Evolutionary conservation across 208 protist genomes (phyloP), one percentile per base, ranked within the genome.

Genomic region (Trypanosoma theileri): DNA sequence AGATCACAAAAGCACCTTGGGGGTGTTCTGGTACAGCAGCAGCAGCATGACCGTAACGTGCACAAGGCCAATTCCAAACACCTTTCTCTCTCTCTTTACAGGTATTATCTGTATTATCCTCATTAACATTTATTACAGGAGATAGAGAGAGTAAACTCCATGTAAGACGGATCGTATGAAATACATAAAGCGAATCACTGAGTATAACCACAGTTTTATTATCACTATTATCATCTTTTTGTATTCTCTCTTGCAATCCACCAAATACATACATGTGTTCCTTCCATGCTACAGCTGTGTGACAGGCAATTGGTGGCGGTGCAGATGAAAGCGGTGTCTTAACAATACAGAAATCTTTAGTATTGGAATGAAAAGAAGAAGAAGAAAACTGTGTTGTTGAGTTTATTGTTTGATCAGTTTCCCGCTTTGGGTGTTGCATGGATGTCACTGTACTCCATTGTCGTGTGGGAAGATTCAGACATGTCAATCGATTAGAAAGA

Each of bases 1-100:
- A 67, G 44, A 69, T 53, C 17, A 69, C 3, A 55, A 71, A 59
- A 19, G 60, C 59, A 21, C 66, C 66, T 9, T 77, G 31, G 19
- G 58, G 21, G 59, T 75, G 46, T 35, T 61, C 65, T 8, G 82
- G 80, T 26, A 88, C 71, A 19, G 40, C 66, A 19, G 77, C 59
- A 16, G 79, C 69, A 26, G 74, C 61, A 51, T 91, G 85, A 4
- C 77, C 85, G 57, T 85, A 91, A 4, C 85, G 81, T 14, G 85
- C 77, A 51, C 61, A 46, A 12, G 85, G 85, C 85, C 85, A 91
- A 45, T 59, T 57, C 8, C 50, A 8, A 41, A n/a, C 11, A 12
- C 58, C 26, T 62, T 60, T 74, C 40, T 41, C 8, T 55, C 19
- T 44, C 61, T 45, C 12, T 14, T n/a, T 60, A 8, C 17, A 24